Conservation (phyloP, 306 rosid species). For the Glycine soja region DNA sequence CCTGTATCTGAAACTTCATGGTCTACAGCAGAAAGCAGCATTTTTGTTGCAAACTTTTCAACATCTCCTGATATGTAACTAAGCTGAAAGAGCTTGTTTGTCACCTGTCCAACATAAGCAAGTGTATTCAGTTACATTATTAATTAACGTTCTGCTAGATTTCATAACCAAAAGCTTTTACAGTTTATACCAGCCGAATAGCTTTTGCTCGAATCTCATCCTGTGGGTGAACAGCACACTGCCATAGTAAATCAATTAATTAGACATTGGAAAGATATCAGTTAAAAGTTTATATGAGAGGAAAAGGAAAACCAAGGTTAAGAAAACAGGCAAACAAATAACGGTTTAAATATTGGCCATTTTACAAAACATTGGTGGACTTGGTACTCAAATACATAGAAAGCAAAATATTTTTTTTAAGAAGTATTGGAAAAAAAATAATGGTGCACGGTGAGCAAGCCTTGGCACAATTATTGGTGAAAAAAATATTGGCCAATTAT, state of each 20-base stretch:
- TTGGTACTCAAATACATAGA: background rate
- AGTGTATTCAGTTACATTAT: constrained; percentile 19
- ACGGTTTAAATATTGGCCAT: constrained; percentile 18
- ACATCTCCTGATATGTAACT: constrained; percentile 77
- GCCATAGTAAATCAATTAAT: constrained; percentile 52
- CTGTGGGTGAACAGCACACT: constrained; percentile 96
- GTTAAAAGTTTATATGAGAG: constrained; percentile 3
- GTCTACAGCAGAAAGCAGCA: constrained; percentile 79
- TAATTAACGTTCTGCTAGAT: constrained; percentile 16
- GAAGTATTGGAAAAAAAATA: background rate
- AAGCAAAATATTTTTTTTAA: background rate
- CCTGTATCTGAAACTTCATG: constrained; percentile 55
- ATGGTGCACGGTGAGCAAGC: background rate
- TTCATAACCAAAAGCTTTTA: constrained; percentile 38
- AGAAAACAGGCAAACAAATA: constrained; percentile 25
- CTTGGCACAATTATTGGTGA: background rate
- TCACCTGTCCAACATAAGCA: constrained; percentile 68
- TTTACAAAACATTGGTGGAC: constrained; percentile 10
- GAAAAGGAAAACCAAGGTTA: constrained; percentile 30
- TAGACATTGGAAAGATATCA: constrained; percentile 37
- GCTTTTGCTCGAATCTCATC: constrained; percentile 97
- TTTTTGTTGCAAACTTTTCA: constrained; percentile 78
- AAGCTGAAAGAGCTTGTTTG: constrained; percentile 93
- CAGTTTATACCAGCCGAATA: constrained; percentile 85
- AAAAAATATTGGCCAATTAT: too few species aligned